phyloP scores from a whole-genome alignment of 352 stramenopile genomes.

The Phytophthora boehmeriae region DNA sequence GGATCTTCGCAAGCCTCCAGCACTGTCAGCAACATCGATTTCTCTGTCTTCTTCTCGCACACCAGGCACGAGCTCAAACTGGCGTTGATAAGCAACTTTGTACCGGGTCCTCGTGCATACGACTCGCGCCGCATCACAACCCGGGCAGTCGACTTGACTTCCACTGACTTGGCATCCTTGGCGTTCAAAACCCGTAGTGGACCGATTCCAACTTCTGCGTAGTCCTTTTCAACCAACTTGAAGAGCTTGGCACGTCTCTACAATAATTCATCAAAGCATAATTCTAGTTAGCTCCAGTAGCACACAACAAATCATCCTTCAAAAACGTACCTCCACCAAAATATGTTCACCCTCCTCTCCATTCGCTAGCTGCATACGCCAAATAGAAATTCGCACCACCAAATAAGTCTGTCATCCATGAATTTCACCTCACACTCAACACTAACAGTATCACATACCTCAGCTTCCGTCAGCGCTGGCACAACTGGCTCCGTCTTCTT shows the following conservation, averaged over 20 bases:
- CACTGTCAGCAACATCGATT: slow-evolving; percentile 72
- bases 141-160: slow-evolving; percentile 52
- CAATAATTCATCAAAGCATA: slow-evolving; percentile 3
- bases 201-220: slow-evolving; percentile 77
- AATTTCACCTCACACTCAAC: background rate
- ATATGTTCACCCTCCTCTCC: slow-evolving; percentile 77
- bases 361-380: slow-evolving; percentile 52
- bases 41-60: slow-evolving; percentile 79
- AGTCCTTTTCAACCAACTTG: slow-evolving; percentile 78
- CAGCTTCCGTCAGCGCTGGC: slow-evolving; percentile 63
- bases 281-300: background rate
- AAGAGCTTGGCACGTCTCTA: slow-evolving; percentile 85
- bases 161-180: slow-evolving; percentile 43
- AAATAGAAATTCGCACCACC: slow-evolving; percentile 2
- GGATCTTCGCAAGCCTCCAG: slow-evolving; percentile 49
- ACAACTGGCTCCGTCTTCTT: slow-evolving; percentile 62
- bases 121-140: slow-evolving; percentile 85
- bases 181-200: slow-evolving; percentile 68
- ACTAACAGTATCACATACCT: slow-evolving; percentile 38
- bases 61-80: slow-evolving; percentile 64
- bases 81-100: slow-evolving; percentile 79
- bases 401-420: slow-evolving; percentile 5
- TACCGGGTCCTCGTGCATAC: slow-evolving; percentile 69
- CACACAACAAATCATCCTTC: background rate
- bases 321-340: slow-evolving; percentile 60